These are phyloP conservation scores for Phytopythium sindhum DNA, from an alignment of 352 stramenopile species.

Conservation along the genomic window DNA sequence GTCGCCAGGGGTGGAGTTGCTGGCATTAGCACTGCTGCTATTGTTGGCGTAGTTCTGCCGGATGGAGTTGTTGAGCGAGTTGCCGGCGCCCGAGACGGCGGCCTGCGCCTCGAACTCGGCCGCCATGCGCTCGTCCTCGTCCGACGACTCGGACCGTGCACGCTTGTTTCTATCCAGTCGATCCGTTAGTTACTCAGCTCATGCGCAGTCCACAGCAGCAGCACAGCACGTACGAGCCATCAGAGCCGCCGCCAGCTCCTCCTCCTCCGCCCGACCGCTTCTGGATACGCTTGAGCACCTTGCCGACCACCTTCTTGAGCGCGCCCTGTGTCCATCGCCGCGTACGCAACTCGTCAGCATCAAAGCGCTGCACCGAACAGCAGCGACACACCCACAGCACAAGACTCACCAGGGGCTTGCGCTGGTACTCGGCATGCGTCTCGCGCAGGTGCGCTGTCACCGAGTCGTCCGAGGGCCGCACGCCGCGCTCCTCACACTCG, in stretches of 20 bases:
- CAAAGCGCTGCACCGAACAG: neutral
- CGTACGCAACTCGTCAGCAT: neutral
- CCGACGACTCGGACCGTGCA: slow-evolving; percentile 47
- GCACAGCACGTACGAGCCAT: slow-evolving; percentile 11
- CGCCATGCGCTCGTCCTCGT: slow-evolving; percentile 65
- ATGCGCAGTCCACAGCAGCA: neutral
- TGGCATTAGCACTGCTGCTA: neutral
- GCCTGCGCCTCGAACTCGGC: slow-evolving; percentile 42
- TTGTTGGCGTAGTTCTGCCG: slow-evolving; percentile 62
- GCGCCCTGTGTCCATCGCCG: slow-evolving; percentile 22
- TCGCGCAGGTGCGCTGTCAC: slow-evolving; percentile 61
- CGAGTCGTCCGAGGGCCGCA: slow-evolving; percentile 53
- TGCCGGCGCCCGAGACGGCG: slow-evolving; percentile 24
- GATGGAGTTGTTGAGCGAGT: slow-evolving; percentile 79
- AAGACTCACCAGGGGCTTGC: slow-evolving; percentile 54
- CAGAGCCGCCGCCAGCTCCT: slow-evolving; percentile 6
- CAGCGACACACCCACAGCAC: neutral
- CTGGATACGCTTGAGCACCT: slow-evolving; percentile 67
- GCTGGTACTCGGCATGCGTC: slow-evolving; percentile 83
- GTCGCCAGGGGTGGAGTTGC: neutral
- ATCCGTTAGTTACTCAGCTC: neutral
- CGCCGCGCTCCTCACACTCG: slow-evolving; percentile 70
- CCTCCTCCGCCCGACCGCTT: neutral
- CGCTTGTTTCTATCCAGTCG: slow-evolving; percentile 38
- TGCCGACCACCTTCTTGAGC: slow-evolving; percentile 63